Conservation (phyloP, 2,329 filamentous ascomycete species). For the Hymenoscyphus infarciens region DNA sequence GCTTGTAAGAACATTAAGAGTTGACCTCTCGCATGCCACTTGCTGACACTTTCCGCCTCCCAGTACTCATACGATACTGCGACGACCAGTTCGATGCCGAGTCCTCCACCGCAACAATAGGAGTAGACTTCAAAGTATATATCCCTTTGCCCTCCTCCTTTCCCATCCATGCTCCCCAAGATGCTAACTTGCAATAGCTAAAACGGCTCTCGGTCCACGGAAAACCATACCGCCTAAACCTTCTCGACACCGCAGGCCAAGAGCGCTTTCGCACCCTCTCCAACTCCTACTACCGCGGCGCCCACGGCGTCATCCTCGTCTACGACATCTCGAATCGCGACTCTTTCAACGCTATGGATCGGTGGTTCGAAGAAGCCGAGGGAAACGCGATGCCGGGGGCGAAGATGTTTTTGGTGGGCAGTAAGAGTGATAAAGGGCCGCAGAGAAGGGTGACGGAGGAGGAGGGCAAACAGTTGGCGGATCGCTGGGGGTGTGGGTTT, state of each 20-base stretch:
- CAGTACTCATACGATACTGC: constrained; percentile 53
- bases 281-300: constrained; percentile 91
- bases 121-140: constrained; percentile 53
- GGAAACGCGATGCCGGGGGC: constrained; percentile 46
- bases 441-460: constrained; percentile 43
- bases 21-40: background rate
- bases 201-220: constrained; percentile 52
- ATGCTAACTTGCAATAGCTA: constrained; percentile 36
- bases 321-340: constrained; percentile 78
- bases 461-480: constrained; percentile 47
- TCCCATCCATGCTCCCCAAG: background rate
- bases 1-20: constrained; percentile 41
- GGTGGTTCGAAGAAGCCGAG: constrained; percentile 53
- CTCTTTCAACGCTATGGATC: constrained; percentile 49
- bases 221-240: constrained; percentile 49
- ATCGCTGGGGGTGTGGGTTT: constrained; percentile 44
- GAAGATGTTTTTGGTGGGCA: constrained; percentile 50
- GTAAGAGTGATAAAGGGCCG: constrained; percentile 46
- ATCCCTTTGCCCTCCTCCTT: background rate
- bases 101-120: constrained; percentile 52
- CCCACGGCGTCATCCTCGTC: constrained; percentile 89
- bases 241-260: constrained; percentile 86
- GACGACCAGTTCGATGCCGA: constrained; percentile 56
- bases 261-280: constrained; percentile 95
- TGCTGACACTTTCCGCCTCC: constrained; percentile 14